Percentiles rank a stretch among this genome's conserved stretches.
Conservation (phyloP, 2,329 filamentous ascomycete genomes). For the Colletotrichum sansevieriae region DNA sequence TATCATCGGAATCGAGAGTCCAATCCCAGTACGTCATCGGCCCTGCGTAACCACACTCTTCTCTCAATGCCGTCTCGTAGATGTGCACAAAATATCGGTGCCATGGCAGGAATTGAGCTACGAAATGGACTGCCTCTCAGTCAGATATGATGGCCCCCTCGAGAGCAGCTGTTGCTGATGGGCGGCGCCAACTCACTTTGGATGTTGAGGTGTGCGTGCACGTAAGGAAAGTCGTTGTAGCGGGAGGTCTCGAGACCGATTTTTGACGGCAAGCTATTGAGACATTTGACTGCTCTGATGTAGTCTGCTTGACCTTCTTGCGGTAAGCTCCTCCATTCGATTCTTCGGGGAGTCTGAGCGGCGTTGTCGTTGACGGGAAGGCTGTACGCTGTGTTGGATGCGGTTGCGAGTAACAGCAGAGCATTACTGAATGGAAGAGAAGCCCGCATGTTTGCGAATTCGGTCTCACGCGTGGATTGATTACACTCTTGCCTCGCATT, state of each 20-base stretch:
- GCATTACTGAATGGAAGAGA: neutral
- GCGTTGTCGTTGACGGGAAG: neutral
- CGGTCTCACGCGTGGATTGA: neutral
- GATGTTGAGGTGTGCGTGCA: constrained; percentile 44
- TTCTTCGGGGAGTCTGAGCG: constrained; percentile 2
- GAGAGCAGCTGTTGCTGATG: neutral
- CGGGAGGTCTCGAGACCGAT: constrained; percentile 44
- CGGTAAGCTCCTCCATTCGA: constrained; percentile 24
- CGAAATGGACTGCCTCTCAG: constrained; percentile 46
- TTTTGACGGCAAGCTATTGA: constrained; percentile 46
- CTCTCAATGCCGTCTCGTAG: constrained; percentile 47
- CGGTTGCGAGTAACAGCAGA: neutral
- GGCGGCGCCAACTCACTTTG: constrained; percentile 10
- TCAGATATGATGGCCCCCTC: neutral
- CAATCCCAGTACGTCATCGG: constrained; percentile 52
- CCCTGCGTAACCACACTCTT: constrained; percentile 46
- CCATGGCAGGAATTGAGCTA: constrained; percentile 51
- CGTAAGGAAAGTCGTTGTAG: constrained; percentile 51
- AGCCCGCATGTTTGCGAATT: neutral
- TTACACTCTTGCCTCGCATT: neutral
- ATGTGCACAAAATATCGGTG: constrained; percentile 51
- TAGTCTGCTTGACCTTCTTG: constrained; percentile 12
- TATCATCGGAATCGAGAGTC: constrained; percentile 48
- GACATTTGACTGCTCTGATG: constrained; percentile 47
- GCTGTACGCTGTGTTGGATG: neutral